Evolutionary conservation across 768 basidiomycete genomes (phyloP).

Genomic region (Boletus speciosus): DNA sequence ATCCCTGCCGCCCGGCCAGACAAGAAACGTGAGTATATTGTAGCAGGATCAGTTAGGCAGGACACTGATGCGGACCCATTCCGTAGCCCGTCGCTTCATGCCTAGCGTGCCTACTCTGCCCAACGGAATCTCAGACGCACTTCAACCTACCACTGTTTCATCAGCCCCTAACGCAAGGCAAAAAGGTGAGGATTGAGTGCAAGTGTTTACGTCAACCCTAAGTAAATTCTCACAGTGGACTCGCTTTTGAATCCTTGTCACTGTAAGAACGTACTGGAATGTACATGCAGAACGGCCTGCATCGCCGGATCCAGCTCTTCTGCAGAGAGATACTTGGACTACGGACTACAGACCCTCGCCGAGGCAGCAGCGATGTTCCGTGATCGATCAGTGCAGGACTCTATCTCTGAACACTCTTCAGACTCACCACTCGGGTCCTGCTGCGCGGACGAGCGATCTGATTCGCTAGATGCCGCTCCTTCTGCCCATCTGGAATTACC

Average conservation of each 20-base stretch:
- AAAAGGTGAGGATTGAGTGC: conserved; percentile 37
- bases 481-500: conserved; percentile 42
- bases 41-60: background rate
- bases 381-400: conserved; percentile 4
- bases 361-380: conserved; percentile 33
- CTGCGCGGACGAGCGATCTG: conserved; percentile 4
- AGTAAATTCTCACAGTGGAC: conserved; percentile 42
- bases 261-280: conserved; percentile 54
- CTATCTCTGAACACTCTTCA: conserved; percentile 3
- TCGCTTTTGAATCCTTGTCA: conserved; percentile 62
- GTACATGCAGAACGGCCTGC: conserved; percentile 40
- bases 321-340: background rate
- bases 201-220: background rate
- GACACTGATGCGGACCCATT: conserved; percentile 17
- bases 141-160: conserved; percentile 27
- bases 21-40: conserved; percentile 29
- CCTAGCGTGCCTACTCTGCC: conserved; percentile 70
- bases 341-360: conserved; percentile 35
- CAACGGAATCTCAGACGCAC: conserved; percentile 64
- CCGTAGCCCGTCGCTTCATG: conserved; percentile 62
- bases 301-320: conserved; percentile 3
- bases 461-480: background rate
- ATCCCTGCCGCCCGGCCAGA: conserved; percentile 32
- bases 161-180: conserved; percentile 45
- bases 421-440: conserved; percentile 21